Percentiles rank a stretch among this genome's conserved stretches.
phyloP scores from a whole-genome alignment of 306 rosid genomes.

The Acacia confusa region DNA sequence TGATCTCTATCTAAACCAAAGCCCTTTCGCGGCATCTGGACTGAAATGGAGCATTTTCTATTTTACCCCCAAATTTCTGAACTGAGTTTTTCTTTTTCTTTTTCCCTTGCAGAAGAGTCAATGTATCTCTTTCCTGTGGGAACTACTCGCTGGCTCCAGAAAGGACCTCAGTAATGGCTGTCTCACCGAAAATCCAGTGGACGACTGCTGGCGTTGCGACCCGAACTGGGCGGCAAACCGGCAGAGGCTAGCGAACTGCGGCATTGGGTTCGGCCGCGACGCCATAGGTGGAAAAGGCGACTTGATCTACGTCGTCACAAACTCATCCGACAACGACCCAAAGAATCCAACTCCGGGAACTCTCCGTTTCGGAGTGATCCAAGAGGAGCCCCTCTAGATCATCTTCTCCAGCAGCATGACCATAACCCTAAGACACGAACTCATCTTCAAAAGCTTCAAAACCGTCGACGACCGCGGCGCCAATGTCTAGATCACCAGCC shows the following conservation, averaged over 20 bases:
- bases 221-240: conserved; percentile 63
- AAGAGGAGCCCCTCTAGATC: conserved; percentile 89
- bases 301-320: conserved; percentile 81
- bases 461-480: conserved; percentile 91
- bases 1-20: background rate
- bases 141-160: conserved; percentile 35
- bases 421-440: conserved; percentile 72
- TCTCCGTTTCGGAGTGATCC: conserved; percentile 93
- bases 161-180: conserved; percentile 48
- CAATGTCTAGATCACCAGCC: conserved; percentile 66
- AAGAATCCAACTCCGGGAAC: conserved; percentile 81
- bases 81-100: background rate
- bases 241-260: conserved; percentile 83
- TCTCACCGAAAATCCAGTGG: conserved; percentile 80
- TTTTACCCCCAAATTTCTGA: background rate
- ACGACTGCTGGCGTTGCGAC: conserved; percentile 96
- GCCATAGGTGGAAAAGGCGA: conserved; percentile 92
- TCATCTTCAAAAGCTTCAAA: conserved; percentile 82
- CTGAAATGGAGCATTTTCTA: conserved; percentile 14
- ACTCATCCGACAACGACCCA: conserved; percentile 84
- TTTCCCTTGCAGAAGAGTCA: conserved; percentile 56
- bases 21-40: conserved; percentile 31
- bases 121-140: conserved; percentile 55
- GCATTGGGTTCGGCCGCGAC: conserved; percentile 79
- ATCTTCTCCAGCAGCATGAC: conserved; percentile 72